phyloP scores from a whole-genome alignment of 345 rosid genomes.

The Bruguiera gymnorhiza region DNA sequence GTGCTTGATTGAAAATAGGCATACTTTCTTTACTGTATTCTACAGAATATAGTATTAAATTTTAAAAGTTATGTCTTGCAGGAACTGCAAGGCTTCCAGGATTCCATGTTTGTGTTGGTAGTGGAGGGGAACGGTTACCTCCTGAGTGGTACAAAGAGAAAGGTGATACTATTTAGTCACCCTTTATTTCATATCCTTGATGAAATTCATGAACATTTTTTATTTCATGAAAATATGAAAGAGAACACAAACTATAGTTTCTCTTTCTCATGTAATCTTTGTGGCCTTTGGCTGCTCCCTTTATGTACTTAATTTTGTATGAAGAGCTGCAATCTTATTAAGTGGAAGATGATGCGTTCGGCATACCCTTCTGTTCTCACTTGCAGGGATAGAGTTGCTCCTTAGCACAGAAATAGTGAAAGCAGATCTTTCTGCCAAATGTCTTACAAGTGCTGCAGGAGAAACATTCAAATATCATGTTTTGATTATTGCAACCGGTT shows the following conservation, averaged over 20 bases:
- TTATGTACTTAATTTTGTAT: no score
- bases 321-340: background rate
- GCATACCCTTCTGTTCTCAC: constrained; percentile 7
- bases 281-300: no score
- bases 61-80: constrained; percentile 20
- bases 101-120: constrained; percentile 92
- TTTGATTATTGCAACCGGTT: constrained; percentile 88
- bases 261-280: background rate
- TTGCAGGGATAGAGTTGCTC: constrained; percentile 84
- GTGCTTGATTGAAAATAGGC: background rate
- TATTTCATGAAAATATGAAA: background rate
- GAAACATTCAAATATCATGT: constrained; percentile 61
- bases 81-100: constrained; percentile 98
- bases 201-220: background rate
- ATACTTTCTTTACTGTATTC: background rate
- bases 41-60: background rate
- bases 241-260: background rate
- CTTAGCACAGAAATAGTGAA: constrained; percentile 90
- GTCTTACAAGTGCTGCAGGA: constrained; percentile 70
- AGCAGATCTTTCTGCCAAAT: constrained; percentile 76
- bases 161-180: constrained; percentile 38
- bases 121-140: constrained; percentile 91
- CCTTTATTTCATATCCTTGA: background rate
- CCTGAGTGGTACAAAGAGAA: constrained; percentile 89
- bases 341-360: background rate